These are phyloP conservation scores for Xylariaceae sp. DNA, from an alignment of 2,329 filamentous ascomycete species.

Conservation along the genomic window DNA sequence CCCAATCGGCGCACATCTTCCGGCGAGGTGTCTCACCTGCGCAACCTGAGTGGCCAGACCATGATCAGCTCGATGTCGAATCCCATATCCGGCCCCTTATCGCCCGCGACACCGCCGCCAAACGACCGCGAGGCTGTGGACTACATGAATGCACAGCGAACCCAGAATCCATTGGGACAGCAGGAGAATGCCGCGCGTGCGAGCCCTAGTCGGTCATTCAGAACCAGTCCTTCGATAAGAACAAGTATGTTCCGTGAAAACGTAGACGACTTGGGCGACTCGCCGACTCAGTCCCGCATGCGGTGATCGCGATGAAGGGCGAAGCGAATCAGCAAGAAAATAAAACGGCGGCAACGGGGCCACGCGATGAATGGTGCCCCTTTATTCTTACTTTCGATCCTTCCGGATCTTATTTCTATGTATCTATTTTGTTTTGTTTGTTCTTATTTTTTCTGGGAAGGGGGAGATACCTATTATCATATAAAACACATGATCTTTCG, in stretches of 20 bases:
- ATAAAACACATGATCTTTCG: neutral
- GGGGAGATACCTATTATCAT: neutral
- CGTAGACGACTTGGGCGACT: constrained; percentile 22
- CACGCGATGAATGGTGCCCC: neutral
- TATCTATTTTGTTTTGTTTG: neutral
- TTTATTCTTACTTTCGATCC: neutral
- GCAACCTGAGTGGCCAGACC: constrained; percentile 40
- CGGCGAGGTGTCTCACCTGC: constrained; percentile 38
- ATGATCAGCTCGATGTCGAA: constrained; percentile 32
- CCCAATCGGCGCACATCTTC: constrained; percentile 26
- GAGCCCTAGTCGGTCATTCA: neutral
- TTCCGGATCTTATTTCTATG: no score
- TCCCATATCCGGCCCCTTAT: constrained; percentile 1
- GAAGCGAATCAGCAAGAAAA: neutral
- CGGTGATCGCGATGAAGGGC: constrained; percentile 1
- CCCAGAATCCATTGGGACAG: neutral
- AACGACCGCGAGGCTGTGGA: neutral
- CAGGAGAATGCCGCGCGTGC: neutral
- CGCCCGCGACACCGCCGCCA: constrained; percentile 12
- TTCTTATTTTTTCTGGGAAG: neutral
- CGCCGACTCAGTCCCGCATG: constrained; percentile 1
- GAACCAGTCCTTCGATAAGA: constrained; percentile 12
- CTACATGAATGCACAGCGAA: neutral
- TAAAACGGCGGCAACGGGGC: neutral
- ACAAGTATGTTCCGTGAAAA: constrained; percentile 28